Base-by-base conservation (phyloP, 371 early-diverging fungal genomes). In the Mucor velutinosus region DNA sequence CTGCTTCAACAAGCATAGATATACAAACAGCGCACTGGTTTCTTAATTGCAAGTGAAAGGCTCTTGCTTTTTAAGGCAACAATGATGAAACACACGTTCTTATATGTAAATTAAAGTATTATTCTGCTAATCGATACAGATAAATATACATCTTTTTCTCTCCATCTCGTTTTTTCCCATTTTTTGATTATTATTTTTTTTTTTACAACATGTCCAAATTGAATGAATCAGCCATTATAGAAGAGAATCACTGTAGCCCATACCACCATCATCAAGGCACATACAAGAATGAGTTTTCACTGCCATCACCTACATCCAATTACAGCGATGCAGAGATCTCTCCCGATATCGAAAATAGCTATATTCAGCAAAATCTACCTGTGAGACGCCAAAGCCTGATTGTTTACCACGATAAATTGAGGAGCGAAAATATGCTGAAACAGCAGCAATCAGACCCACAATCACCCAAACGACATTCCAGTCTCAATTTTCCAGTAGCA, bases 361-460 rank as follows among this genome's bases (percentile, higher is more conserved):
- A 82, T 39, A 73, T 73, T 27, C 70, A 68, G 27, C 83, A 82
- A 58, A 71, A 78, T 56, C 64, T 82, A 41, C 83, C 83, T 37
- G 70, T 82, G 30, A 66, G 83, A 51, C 73, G 78, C 21, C 83
- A 82, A 62, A 82, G 83, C 58, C 65, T 82, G 15, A 51, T 65
- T 51, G 66, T 51, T 1, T 65, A 59, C 23, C 66, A 49, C 17
- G 66, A 65, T 19, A 47, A 59, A 47, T 3, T 59, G 17, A 45
- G 45, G 19, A 45, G 6, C n/a, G 45, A 45, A n/a, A 45, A 45
- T 45, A 19, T 45, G 19, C 19, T 45, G 45, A 45, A 45, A 45
- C 45, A 45, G n/a, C 19, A 53, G 25, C 10, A 39, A 29, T 32
- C 35, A 32, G 27, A 58, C 37, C 39, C 37, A 56, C 64, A 30